Evolutionary conservation across 169 alveolate species (phyloP), one percentile per base, ranked within the genome.

Genomic region (Plasmodium cynomolgi): DNA sequence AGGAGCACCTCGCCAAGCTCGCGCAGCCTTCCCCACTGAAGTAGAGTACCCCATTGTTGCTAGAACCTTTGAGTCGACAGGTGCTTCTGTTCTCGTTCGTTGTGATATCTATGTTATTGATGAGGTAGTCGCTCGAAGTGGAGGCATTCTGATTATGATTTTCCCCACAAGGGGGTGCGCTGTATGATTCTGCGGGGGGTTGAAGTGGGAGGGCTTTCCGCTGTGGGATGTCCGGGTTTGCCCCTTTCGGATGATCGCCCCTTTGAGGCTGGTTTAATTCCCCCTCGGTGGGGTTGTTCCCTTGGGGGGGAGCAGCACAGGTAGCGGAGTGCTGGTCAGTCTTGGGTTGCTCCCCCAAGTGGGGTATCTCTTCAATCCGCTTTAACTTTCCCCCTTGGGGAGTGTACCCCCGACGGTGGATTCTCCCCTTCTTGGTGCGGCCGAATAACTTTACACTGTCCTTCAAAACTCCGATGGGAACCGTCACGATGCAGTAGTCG

Each of bases 401-500:
- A 1, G 62, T 1, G 26, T 13, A 3, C 26, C 73, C 13, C 6
- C 3, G 2, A 23, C n/a, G 34, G 13, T 37, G 31, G 34, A 1
- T 72, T 62, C 72, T 39, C 75, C 33, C 47, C 72, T 39, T 31
- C 31, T 31, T 34, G 17, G 7, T 54, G 29, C 84, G 29, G 9
- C 29, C 29, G 72, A 56, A 90, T 8, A 23, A 80, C 29, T 17
- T 33, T 4, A 80, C 56, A 31, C 94, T 90, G 13, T 90, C 94
- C 77, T 90, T 90, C 8, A 90, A 20, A 13, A 90, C 94, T 0
- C 94, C 94, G 0, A 90, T 26, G 8, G 94, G 94, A 39, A 74
- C 94, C 1, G 94, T 62, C 17, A 90, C 47, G 50, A 90, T 90
- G 41, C 94, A 90, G 33, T 90, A 90, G 74, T 90, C 94, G 47